These are phyloP conservation scores for Ehretia macrophylla DNA, from an alignment of 257 asterid species.

Conservation along the genomic window DNA sequence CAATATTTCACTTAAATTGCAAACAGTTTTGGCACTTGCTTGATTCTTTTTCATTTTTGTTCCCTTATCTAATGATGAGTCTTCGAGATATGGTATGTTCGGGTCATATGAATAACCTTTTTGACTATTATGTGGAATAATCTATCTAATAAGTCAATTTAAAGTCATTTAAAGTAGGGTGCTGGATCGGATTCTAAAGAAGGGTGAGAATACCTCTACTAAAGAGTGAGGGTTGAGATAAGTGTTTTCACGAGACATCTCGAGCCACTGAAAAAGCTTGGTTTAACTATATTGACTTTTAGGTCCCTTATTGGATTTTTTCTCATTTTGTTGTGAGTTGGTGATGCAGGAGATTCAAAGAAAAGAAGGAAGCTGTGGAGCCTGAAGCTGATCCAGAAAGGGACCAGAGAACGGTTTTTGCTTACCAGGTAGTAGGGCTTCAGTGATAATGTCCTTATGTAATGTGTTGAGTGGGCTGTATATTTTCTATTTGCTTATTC, in stretches of 20 bases:
- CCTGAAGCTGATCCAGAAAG: constrained; percentile 99
- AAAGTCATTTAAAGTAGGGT: too few relatives aligned
- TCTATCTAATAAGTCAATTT: too few relatives aligned
- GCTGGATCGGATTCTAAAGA: background rate
- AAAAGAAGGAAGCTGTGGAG: constrained; percentile 83
- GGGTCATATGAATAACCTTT: too few relatives aligned
- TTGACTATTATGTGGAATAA: too few relatives aligned
- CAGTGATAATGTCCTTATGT: background rate
- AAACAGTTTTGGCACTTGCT: too few relatives aligned
- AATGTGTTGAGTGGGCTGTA: background rate
- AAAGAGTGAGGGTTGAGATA: constrained; percentile 37
- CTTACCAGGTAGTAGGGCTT: constrained; percentile 71
- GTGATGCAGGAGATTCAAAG: constrained; percentile 89
- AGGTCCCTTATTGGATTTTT: constrained; percentile 14
- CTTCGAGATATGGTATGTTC: too few relatives aligned
- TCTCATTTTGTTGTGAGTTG: constrained; percentile 59
- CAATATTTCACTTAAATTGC: too few relatives aligned
- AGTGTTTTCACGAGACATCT: constrained; percentile 31
- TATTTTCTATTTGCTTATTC: background rate
- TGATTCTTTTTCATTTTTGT: too few relatives aligned
- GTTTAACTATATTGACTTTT: constrained; percentile 21
- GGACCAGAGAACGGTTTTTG: constrained; percentile 99
- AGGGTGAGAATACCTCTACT: background rate
- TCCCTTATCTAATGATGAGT: too few relatives aligned
- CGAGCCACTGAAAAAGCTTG: constrained; percentile 23